Base-by-base conservation (phyloP, 2,329 filamentous ascomycete species). In the Xylariaceae sp. region DNA sequence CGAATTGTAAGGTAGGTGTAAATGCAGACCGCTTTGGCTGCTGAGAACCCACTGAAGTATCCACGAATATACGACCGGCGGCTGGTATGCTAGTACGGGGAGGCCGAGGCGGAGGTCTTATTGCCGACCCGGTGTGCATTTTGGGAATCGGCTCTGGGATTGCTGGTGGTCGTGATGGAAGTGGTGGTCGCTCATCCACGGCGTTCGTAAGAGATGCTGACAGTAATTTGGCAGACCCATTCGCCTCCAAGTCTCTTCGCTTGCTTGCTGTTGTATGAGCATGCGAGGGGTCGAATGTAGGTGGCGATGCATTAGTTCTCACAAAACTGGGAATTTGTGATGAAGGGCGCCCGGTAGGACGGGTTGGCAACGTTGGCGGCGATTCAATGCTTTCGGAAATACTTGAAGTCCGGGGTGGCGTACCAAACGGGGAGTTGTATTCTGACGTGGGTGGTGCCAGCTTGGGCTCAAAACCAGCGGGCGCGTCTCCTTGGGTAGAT, bases 371-470 rank as follows among this genome's bases (percentile, higher is more conserved):
- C 53, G 71, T 72, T 1, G 80, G 79, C 6, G 76, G 76, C 19
- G 59, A 60, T 5, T 73, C 72, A n/a, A 74, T 73, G n/a, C 74
- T 73, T n/a, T 79, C 75, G 0, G 75, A 68, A 51, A 79, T 86
- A 53, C 81, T 84, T 3, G 82, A 80, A 66, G 87, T 92, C 62
- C 84, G 85, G 0, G 91, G 90, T 19, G 91, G 91, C 37, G 90
- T 96, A 65, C 79, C 91, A 67, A 96, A 96, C 0, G 92, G 91
- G 1, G 92, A 96, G 0, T 84, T 67, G 19, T 52, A 47, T 9
- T 65, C 75, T 73, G 57, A 75, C 69, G 66, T 71, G 44, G 67
- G 74, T 35, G 64, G 73, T 64, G 43, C 43, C n/a, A 60, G 71
- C 65, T 60, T 69, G 58, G 62, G 54, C 41, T 75, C 73, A 29